Conservation (phyloP, 2,329 filamentous ascomycete genomes). For the Colletotrichum australisinense region DNA sequence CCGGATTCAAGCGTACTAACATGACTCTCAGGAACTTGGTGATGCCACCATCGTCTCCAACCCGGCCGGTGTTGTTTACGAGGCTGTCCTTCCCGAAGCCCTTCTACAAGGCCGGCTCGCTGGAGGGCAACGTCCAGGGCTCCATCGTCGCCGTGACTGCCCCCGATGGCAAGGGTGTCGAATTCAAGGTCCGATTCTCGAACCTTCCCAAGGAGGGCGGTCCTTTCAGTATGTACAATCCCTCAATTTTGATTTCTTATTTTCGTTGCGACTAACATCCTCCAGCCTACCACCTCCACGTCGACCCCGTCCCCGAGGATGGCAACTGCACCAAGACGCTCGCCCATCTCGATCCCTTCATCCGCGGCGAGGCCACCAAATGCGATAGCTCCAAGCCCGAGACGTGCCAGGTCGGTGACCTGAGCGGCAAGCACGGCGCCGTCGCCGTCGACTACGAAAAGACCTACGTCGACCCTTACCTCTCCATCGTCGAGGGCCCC, state of each 20-base stretch:
- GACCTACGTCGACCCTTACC: slow-evolving; percentile 67
- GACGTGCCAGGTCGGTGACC: slow-evolving; percentile 81
- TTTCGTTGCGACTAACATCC: slow-evolving; percentile 26
- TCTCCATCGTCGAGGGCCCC: slow-evolving; percentile 62
- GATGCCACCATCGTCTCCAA: slow-evolving; percentile 67
- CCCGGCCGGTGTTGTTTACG: slow-evolving; percentile 63
- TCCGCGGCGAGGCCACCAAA: slow-evolving; percentile 69
- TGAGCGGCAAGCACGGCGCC: slow-evolving; percentile 78
- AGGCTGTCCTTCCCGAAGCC: slow-evolving; percentile 65
- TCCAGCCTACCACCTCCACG: slow-evolving; percentile 80
- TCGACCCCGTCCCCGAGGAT: slow-evolving; percentile 67
- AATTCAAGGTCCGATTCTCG: slow-evolving; percentile 65
- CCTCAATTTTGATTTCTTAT: background rate
- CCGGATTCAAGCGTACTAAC: background rate
- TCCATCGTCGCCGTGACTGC: slow-evolving; percentile 58
- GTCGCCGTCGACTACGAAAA: slow-evolving; percentile 60
- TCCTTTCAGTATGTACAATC: slow-evolving; percentile 66
- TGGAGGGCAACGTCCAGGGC: slow-evolving; percentile 66
- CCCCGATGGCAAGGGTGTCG: slow-evolving; percentile 64
- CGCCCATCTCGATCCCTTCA: slow-evolving; percentile 78
- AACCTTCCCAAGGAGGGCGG: slow-evolving; percentile 69
- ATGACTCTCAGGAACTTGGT: slow-evolving; percentile 47
- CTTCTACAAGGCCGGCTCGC: slow-evolving; percentile 60
- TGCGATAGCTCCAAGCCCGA: slow-evolving; percentile 69
- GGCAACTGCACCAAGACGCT: slow-evolving; percentile 79